These are phyloP conservation scores for Nemania sp. DNA, from an alignment of 2,329 filamentous ascomycete species.

Conservation along the genomic window DNA sequence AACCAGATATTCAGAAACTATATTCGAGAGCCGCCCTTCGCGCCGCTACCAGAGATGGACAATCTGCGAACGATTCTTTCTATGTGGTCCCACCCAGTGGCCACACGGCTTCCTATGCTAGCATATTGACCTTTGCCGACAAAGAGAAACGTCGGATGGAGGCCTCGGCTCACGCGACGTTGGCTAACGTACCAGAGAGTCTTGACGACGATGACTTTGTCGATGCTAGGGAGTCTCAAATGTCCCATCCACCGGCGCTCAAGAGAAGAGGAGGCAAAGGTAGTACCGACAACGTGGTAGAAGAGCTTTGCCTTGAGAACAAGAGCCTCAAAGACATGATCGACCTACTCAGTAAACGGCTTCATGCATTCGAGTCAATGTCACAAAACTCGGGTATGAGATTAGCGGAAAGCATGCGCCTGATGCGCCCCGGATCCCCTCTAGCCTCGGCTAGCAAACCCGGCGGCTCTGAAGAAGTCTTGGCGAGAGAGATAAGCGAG, in stretches of 20 bases:
- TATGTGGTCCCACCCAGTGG: constrained; percentile 93
- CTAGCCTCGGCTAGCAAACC: constrained; percentile 37
- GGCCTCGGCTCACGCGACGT: constrained; percentile 50
- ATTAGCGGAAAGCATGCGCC: constrained; percentile 79
- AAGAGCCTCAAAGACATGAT: constrained; percentile 81
- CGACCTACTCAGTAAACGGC: constrained; percentile 81
- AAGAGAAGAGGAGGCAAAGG: constrained; percentile 48
- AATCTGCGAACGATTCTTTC: constrained; percentile 75
- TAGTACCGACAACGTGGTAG: constrained; percentile 65
- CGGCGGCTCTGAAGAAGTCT: constrained; percentile 49
- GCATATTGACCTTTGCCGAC: constrained; percentile 74
- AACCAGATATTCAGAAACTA: constrained; percentile 79
- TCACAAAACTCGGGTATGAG: constrained; percentile 86
- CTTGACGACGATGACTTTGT: constrained; percentile 85
- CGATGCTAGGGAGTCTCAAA: constrained; percentile 74
- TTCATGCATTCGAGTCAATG: constrained; percentile 93
- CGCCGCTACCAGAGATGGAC: constrained; percentile 72
- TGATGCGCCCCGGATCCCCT: constrained; percentile 63
- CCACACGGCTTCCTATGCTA: constrained; percentile 90
- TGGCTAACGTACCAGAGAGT: constrained; percentile 51
- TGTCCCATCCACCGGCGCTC: constrained; percentile 48
- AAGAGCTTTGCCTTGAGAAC: constrained; percentile 90
- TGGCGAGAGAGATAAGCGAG: constrained; percentile 60
- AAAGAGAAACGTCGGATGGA: constrained; percentile 67
- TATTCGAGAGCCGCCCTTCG: constrained; percentile 85